Evolutionary conservation across 805 yeast genomes (phyloP).

Genomic region (Tetrapisispora phaffii): DNA sequence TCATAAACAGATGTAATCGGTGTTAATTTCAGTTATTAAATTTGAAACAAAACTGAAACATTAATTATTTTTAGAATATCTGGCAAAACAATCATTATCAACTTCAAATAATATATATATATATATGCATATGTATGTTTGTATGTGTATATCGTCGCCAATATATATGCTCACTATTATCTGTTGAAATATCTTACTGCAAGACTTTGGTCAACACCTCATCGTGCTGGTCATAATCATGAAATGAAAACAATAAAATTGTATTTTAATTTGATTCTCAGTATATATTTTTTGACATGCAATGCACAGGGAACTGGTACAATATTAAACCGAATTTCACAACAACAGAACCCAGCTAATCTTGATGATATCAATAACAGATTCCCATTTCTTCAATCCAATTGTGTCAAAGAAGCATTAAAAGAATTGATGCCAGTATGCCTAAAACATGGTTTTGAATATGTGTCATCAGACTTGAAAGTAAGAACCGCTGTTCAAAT

Average conservation of each 20-base stretch:
- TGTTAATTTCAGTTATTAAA: not conserved
- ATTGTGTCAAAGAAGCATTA: conserved; percentile 36
- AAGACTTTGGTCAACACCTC: not conserved
- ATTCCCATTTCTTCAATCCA: conserved; percentile 18
- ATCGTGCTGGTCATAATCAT: not conserved
- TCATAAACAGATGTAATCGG: too few species aligned
- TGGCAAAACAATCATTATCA: too few species aligned
- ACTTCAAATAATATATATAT: too few species aligned
- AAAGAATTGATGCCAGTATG: conserved; percentile 34
- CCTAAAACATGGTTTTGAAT: conserved; percentile 33
- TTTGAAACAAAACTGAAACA: conserved; percentile 1
- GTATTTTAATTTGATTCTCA: not conserved
- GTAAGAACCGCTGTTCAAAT: conserved; percentile 38
- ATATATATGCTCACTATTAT: too few species aligned
- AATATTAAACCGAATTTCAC: not conserved
- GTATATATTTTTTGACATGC: not conserved
- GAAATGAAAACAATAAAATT: not conserved
- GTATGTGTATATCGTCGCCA: not conserved
- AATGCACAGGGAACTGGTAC: not conserved
- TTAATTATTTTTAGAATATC: not conserved
- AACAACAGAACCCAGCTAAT: not conserved
- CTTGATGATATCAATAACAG: conserved; percentile 1
- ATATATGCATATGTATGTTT: too few species aligned
- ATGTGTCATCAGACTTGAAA: conserved; percentile 26
- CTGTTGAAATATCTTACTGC: not conserved